Conservation (phyloP, 768 basidiomycete genomes). For the Gyrodon lividus region DNA sequence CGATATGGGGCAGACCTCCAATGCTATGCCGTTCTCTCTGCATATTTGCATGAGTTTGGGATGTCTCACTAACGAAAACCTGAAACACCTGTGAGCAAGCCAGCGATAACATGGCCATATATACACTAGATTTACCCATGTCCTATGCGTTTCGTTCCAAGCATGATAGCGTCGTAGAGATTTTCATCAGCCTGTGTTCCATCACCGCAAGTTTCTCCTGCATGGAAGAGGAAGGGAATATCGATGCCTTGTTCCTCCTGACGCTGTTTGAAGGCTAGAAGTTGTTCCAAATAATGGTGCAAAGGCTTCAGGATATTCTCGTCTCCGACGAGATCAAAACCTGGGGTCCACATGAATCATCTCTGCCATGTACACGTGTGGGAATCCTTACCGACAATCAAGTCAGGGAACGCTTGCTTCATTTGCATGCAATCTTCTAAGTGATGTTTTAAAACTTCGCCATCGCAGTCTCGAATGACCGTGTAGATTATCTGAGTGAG, state of each 20-base stretch:
- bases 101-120: background rate
- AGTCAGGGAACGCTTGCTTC: constrained; percentile 71
- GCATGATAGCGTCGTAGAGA: constrained; percentile 73
- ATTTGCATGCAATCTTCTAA: constrained; percentile 72
- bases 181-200: constrained; percentile 70
- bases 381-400: constrained; percentile 56
- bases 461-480: constrained; percentile 53
- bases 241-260: constrained; percentile 52
- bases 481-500: constrained; percentile 64
- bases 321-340: constrained; percentile 80
- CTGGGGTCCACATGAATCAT: constrained; percentile 33
- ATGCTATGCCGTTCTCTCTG: constrained; percentile 56
- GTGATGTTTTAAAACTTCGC: constrained; percentile 61
- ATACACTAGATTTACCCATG: constrained; percentile 61
- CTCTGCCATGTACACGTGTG: background rate
- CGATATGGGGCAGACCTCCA: constrained; percentile 85
- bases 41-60: constrained; percentile 70
- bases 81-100: constrained; percentile 21
- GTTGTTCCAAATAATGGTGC: constrained; percentile 57
- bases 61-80: constrained; percentile 76
- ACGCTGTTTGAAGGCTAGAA: constrained; percentile 57
- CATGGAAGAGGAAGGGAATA: constrained; percentile 78
- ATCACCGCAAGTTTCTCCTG: constrained; percentile 79
- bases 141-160: constrained; percentile 79
- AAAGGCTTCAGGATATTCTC: constrained; percentile 63